Base-by-base conservation (phyloP, 257 asterid species). In the Apocynum venetum region DNA sequence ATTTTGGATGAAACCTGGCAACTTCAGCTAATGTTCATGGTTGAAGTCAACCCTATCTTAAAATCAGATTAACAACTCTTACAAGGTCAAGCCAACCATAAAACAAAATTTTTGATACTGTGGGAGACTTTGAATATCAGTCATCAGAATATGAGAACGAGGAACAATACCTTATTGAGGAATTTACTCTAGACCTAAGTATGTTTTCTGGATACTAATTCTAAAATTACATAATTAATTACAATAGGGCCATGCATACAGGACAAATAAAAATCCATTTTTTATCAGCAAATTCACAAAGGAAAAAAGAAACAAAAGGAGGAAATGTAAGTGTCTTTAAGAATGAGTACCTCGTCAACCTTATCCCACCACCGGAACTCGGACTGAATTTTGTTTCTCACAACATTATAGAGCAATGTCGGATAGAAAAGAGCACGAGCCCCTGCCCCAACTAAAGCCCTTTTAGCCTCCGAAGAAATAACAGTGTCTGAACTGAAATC, bases 281-380 rank as follows among this genome's bases (percentile, higher is more conserved):
- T 40, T 66, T 66, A 66, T 17, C 51, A 40, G 12, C 31, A 55
- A 77, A 67, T 17, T 25, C 41, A 51, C 61, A 15, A 69, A 74
- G n/a, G 60, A 8, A 66, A 13, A 9, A 3, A 25, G 59, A 52
- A 19, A 76, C 48, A 19, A 51, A 8, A 15, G 15, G 14, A 36
- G 14, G 72, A 52, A 52, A 44, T 77, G 44, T 13, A 12, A 72
- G n/a, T 36, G 71, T 76, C 46, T 66, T 55, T 70, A 14, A 51
- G 15, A 55, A 65, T 55, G 59, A 11, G 77, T 89, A 92, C 98
- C 98, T 94, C 92, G 75, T 94, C 95, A 77, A 94, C 95, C 83
- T 91, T 85, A 85, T 94, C 98, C 98, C 97, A 94, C 98, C 98
- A 94, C 13, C 89, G 97, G 81, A 94, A 94, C 87, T 92, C 98